phyloP scores from a whole-genome alignment of 176 grass and related monocot genomes.

The Poa pratensis region DNA sequence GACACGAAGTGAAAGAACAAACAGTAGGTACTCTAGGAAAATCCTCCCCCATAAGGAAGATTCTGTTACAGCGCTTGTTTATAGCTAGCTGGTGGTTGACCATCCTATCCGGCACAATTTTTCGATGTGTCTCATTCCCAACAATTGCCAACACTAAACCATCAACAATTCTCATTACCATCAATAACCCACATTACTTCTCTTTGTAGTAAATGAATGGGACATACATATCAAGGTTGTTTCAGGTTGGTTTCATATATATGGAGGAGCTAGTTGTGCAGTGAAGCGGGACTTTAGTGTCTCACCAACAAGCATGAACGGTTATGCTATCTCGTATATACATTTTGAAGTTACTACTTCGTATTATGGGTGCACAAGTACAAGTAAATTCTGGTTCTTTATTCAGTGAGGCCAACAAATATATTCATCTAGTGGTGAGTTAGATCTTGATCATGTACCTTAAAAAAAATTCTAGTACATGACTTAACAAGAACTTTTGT shows the following conservation, averaged over 20 bases:
- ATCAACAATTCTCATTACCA: neutral
- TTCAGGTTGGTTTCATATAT: neutral
- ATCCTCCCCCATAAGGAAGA: too few relatives aligned
- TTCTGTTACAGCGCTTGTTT: neutral
- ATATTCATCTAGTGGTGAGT: neutral
- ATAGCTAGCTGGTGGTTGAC: neutral
- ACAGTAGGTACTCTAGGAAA: too few relatives aligned
- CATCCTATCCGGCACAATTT: neutral
- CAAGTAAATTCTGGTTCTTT: neutral
- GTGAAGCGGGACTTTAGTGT: neutral
- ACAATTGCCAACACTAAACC: neutral
- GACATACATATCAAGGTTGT: neutral
- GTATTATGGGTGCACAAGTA: neutral
- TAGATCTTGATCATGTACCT: neutral
- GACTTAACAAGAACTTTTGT: neutral
- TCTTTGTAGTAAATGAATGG: neutral
- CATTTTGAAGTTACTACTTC: neutral
- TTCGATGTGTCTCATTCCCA: neutral
- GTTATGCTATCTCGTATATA: neutral
- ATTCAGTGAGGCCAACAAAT: neutral
- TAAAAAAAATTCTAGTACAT: neutral
- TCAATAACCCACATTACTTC: neutral
- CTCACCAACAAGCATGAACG: neutral
- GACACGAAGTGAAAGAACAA: too few relatives aligned
- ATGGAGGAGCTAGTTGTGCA: neutral